phyloP scores from a whole-genome alignment of 306 rosid genomes.

The Cicer cuneatum region DNA sequence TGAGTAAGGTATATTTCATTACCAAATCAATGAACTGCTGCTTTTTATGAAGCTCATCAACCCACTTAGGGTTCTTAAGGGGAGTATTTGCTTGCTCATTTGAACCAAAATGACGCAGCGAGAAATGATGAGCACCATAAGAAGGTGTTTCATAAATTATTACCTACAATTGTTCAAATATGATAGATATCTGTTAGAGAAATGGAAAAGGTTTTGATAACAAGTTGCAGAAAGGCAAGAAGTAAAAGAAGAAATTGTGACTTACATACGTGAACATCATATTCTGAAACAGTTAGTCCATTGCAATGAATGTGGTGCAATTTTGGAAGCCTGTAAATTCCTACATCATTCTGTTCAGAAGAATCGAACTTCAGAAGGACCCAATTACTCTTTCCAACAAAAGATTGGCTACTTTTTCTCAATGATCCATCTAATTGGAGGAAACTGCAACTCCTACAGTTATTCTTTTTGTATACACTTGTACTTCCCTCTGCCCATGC shows the following conservation, averaged over 20 bases:
- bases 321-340: slow-evolving; percentile 61
- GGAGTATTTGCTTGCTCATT: slow-evolving; percentile 57
- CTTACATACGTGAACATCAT: slow-evolving; percentile 98
- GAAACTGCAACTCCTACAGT: slow-evolving; percentile 50
- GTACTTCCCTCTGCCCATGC: slow-evolving; percentile 45
- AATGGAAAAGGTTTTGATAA: slow-evolving; percentile 41
- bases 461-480: slow-evolving; percentile 35
- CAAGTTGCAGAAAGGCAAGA: slow-evolving; percentile 36
- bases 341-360: slow-evolving; percentile 52
- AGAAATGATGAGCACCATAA: slow-evolving; percentile 80
- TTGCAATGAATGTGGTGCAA: slow-evolving; percentile 85
- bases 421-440: slow-evolving; percentile 55
- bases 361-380: slow-evolving; percentile 60
- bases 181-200: slow-evolving; percentile 36
- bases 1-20: slow-evolving; percentile 44
- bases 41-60: slow-evolving; percentile 70
- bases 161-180: slow-evolving; percentile 60
- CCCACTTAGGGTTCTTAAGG: slow-evolving; percentile 75
- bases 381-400: slow-evolving; percentile 56
- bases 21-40: slow-evolving; percentile 70
- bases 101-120: slow-evolving; percentile 53
- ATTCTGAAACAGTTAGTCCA: slow-evolving; percentile 62
- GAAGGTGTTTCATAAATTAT: slow-evolving; percentile 75
- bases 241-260: slow-evolving; percentile 54
- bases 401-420: slow-evolving; percentile 55